These are phyloP conservation scores for Alternaria triticimaculans DNA, from an alignment of 2,329 filamentous ascomycete genomes.

Conservation along the genomic window DNA sequence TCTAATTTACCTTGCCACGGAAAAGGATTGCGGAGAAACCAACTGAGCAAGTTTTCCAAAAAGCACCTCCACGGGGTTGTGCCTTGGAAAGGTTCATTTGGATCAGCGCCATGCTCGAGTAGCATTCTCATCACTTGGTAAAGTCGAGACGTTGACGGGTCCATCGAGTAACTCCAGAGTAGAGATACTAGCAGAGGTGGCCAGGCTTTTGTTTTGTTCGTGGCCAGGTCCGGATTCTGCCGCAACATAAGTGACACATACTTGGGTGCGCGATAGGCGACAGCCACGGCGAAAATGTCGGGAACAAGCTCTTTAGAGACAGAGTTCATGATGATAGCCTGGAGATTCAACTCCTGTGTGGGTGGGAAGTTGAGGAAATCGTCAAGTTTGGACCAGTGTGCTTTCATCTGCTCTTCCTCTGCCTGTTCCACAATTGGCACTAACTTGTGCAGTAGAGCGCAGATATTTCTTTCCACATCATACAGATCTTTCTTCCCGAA, in stretches of 20 bases:
- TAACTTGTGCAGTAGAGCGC: no score
- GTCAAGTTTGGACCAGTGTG: no score
- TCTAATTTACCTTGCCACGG: no score
- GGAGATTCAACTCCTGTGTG: no score
- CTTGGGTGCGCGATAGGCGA: not conserved
- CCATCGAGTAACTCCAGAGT: not conserved
- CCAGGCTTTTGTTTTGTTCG: not conserved
- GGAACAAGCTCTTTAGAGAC: not conserved
- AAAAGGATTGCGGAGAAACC: not conserved
- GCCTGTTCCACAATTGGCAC: no score
- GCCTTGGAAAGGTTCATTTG: not conserved
- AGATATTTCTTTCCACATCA: no score
- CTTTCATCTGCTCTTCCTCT: no score
- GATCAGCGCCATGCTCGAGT: not conserved
- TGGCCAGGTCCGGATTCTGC: rapidly evolving
- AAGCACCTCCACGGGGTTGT: not conserved
- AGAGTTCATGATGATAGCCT: no score
- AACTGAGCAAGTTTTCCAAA: not conserved
- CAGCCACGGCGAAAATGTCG: not conserved
- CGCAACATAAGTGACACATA: not conserved
- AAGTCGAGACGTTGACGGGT: no score
- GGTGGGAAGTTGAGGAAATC: no score
- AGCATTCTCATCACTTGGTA: not conserved
- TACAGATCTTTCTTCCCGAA: no score
- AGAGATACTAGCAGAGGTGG: not conserved